phyloP scores from a whole-genome alignment of 2,329 filamentous ascomycete species.

The Phialocephala sp. region DNA sequence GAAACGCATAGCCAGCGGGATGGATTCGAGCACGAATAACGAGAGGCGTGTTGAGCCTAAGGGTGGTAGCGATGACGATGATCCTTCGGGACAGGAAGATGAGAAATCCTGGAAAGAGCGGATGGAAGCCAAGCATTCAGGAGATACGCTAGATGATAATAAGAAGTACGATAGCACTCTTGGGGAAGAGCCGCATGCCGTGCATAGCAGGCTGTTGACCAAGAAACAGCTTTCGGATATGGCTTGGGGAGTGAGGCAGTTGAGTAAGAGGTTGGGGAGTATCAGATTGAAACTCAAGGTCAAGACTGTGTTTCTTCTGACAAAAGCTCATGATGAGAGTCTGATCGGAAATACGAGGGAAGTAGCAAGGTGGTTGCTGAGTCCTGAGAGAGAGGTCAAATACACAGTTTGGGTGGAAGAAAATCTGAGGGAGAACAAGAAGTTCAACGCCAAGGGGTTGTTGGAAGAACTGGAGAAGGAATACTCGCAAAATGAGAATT shows the following conservation, averaged over 20 bases:
- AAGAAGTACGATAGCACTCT: conserved; percentile 23
- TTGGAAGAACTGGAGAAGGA: conserved; percentile 61
- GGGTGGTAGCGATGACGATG: conserved; percentile 17
- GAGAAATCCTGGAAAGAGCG: conserved; percentile 59
- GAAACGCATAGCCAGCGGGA: conserved; percentile 22
- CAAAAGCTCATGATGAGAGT: conserved; percentile 87
- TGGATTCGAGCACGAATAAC: conserved; percentile 5
- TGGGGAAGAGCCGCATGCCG: conserved; percentile 21
- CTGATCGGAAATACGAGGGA: conserved; percentile 79
- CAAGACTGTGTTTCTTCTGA: conserved; percentile 83
- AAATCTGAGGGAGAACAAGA: conserved; percentile 70
- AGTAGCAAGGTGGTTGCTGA: conserved; percentile 80
- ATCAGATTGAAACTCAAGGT: conserved; percentile 84
- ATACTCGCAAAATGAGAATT: conserved; percentile 46
- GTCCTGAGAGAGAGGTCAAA: conserved; percentile 65
- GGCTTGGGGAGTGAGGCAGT: conserved; percentile 92
- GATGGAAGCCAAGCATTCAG: conserved; percentile 25
- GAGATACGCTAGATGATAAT: background rate
- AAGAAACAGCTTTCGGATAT: conserved; percentile 96
- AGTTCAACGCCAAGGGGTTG: conserved; percentile 76
- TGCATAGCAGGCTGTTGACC: conserved; percentile 77
- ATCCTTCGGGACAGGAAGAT: conserved; percentile 56
- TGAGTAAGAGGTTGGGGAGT: conserved; percentile 84
- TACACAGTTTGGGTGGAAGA: conserved; percentile 88
- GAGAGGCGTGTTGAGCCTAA: conserved; percentile 28